Evolutionary conservation across 202 grass and related monocot genomes (phyloP).

Genomic region (Schoenoplectus tabernaemontani): DNA sequence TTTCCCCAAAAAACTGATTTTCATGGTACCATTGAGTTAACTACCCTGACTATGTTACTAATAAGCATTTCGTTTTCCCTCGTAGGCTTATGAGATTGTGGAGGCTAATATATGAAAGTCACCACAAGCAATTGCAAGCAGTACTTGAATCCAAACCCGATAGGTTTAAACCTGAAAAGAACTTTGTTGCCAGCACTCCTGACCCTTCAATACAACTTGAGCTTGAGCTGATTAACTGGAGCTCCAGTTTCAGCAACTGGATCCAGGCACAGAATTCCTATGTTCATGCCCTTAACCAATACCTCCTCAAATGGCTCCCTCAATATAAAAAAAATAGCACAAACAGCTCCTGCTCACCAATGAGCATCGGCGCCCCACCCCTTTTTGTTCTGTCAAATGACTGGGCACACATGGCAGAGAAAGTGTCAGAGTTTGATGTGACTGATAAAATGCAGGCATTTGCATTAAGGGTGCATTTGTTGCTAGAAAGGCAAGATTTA

Average conservation of each 20-base stretch:
- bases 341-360: constrained; percentile 42
- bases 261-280: constrained; percentile 65
- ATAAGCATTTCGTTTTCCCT: constrained; percentile 20
- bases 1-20: background rate
- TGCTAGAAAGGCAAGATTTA: constrained; percentile 62
- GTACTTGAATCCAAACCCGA: constrained; percentile 68
- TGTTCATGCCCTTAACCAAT: constrained; percentile 61
- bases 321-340: constrained; percentile 66
- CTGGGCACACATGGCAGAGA: constrained; percentile 51
- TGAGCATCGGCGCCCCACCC: constrained; percentile 56
- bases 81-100: constrained; percentile 78
- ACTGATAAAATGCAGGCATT: constrained; percentile 54
- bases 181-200: constrained; percentile 33
- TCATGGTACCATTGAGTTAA: background rate
- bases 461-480: constrained; percentile 44
- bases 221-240: constrained; percentile 77
- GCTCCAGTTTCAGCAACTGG: constrained; percentile 76
- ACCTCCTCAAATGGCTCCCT: constrained; percentile 78
- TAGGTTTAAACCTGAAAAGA: constrained; percentile 45
- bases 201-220: constrained; percentile 60
- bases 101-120: constrained; percentile 67
- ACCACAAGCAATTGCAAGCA: constrained; percentile 65
- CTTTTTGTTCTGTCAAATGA: constrained; percentile 76
- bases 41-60: background rate
- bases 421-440: constrained; percentile 47